Evolutionary conservation across 257 asterid species (phyloP).

Genomic region (Solanum ossicruentum): DNA sequence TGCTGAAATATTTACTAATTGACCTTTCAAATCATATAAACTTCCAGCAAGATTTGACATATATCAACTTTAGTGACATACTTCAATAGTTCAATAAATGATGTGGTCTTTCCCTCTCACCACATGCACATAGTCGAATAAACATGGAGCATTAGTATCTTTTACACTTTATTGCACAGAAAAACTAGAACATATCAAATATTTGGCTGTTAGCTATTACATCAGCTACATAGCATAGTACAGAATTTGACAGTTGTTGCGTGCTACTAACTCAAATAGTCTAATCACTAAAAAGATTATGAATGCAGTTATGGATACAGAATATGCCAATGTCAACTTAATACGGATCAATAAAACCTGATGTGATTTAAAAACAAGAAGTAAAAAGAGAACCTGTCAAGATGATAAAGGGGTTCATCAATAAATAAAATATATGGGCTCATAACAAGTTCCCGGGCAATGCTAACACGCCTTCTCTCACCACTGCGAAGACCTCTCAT

Average conservation of each 20-base stretch:
- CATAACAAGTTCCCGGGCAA: constrained; percentile 96
- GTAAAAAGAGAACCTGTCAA: constrained; percentile 60
- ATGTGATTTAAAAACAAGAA: neutral
- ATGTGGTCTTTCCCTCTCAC: neutral
- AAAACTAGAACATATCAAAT: neutral
- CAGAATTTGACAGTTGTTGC: neutral
- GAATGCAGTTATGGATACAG: neutral
- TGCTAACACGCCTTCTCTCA: constrained; percentile 86
- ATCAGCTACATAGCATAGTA: neutral
- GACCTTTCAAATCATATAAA: neutral
- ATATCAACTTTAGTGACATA: neutral
- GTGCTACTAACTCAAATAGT: neutral
- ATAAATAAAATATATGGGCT: constrained; percentile 83
- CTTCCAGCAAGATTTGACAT: neutral
- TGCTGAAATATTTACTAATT: neutral
- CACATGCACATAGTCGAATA: neutral
- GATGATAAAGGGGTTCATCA: constrained; percentile 97
- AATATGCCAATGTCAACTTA: neutral
- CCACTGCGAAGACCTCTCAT: constrained; percentile 90
- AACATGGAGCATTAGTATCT: neutral
- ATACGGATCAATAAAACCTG: neutral
- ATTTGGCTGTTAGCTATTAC: neutral
- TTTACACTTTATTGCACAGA: neutral
- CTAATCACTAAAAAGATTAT: neutral
- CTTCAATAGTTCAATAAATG: neutral